Conservation (phyloP, 169 alveolate genomes). For the Cytauxzoon felis region DNA sequence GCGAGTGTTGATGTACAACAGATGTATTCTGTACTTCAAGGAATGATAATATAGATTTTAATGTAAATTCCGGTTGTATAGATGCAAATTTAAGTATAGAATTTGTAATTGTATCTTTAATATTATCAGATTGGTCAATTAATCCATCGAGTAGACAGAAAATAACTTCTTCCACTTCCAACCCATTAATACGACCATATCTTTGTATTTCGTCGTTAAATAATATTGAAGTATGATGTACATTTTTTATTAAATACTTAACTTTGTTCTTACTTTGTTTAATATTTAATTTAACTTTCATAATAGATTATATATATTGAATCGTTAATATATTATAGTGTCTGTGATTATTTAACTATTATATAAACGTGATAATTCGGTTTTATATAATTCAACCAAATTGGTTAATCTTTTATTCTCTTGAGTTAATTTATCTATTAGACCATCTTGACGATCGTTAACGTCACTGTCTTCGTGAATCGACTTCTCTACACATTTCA, state of each 20-base stretch:
- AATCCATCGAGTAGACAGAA: slow-evolving; percentile 59
- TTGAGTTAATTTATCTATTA: no score
- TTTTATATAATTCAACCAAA: slow-evolving; percentile 45
- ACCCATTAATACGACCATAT: slow-evolving; percentile 14
- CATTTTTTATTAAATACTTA: no score
- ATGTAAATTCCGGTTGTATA: slow-evolving; percentile 42
- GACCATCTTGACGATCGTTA: no score
- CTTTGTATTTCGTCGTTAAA: neutral
- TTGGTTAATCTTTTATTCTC: no score
- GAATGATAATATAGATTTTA: slow-evolving; percentile 47
- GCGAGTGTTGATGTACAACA: slow-evolving; percentile 43
- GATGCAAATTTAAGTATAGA: slow-evolving; percentile 44
- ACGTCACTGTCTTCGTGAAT: no score
- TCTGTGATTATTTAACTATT: neutral
- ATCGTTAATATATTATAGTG: no score
- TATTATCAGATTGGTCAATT: slow-evolving; percentile 32
- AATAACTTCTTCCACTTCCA: slow-evolving; percentile 54
- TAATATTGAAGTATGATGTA: no score
- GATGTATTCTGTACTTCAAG: slow-evolving; percentile 58
- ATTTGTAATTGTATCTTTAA: slow-evolving; percentile 18
- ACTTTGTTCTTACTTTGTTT: no score
- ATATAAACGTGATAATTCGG: slow-evolving; percentile 31
- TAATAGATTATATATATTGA: no score
- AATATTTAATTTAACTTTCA: no score
- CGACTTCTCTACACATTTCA: no score